Percentiles rank a stretch among this genome's conserved stretches.
Conservation (phyloP, 768 basidiomycete genomes). For the Amanita pseudoporphyria region DNA sequence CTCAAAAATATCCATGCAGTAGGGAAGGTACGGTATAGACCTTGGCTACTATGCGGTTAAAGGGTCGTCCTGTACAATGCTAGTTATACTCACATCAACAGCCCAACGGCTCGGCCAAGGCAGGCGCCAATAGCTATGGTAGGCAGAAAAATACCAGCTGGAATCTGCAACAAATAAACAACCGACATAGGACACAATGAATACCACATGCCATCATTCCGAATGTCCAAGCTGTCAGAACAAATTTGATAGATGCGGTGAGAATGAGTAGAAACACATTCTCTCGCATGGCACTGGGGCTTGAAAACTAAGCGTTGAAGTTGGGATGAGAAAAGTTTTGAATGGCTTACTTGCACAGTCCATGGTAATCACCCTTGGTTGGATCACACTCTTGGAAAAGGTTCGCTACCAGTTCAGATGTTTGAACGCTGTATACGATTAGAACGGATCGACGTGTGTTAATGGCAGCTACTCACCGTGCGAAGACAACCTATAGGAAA, state of each 20-base stretch:
- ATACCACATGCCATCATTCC: conserved; percentile 54
- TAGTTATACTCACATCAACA: conserved; percentile 44
- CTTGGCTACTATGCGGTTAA: conserved; percentile 38
- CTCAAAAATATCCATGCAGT: conserved; percentile 61
- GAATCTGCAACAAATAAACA: conserved; percentile 34
- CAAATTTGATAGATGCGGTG: conserved; percentile 51
- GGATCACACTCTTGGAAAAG: conserved; percentile 79
- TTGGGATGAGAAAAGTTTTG: not conserved
- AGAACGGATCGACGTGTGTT: not conserved
- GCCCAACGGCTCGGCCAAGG: conserved; percentile 59
- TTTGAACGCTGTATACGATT: conserved; percentile 41
- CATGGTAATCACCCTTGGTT: conserved; percentile 55
- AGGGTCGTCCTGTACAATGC: not conserved
- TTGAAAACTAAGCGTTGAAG: conserved; percentile 15
- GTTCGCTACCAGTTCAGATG: conserved; percentile 76
- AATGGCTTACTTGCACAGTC: conserved; percentile 65
- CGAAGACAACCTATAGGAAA: conserved; percentile 48
- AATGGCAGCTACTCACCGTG: conserved; percentile 28
- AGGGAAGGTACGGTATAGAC: conserved; percentile 54
- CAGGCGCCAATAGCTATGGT: conserved; percentile 71
- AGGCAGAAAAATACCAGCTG: conserved; percentile 69
- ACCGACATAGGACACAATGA: not conserved
- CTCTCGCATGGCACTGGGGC: conserved; percentile 55
- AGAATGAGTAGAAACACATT: conserved; percentile 59
- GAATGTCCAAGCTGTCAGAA: conserved; percentile 68